Base-by-base conservation (phyloP, 1,284 basidiomycete genomes). In the Peniophora sp. region DNA sequence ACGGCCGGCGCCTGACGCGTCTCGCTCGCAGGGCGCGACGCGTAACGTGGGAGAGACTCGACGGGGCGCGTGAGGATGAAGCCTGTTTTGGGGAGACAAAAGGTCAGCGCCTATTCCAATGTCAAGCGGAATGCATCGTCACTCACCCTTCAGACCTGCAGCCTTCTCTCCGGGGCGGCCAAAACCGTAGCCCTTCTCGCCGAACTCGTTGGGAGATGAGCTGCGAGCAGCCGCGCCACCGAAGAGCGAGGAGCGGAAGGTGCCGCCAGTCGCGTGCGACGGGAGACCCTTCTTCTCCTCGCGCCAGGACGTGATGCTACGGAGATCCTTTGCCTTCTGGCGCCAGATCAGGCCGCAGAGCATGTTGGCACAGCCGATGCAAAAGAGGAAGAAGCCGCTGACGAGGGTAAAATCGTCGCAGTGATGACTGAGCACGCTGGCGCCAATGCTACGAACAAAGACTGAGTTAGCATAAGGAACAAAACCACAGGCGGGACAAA, bases 361-460 rank as follows among this genome's bases (percentile, higher is more conserved):
- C 55, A 90, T 80, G 71, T 93, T 89, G 53, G 91, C 64, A 62
- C 85, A 85, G 9, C 87, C 89, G 48, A 92, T 61, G 55, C 85
- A 74, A 68, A 92, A 92, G 50, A 92, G 76, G 69, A 92, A 80
- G 76, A 91, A 92, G 39, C 82, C 84, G 0, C 86, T 75, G 50
- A 91, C 86, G 54, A 90, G 81, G 0, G 88, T 77, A 63, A 92
- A 91, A 50, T 75, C 75, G 52, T 80, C 74, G 48, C 86, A 80
- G 55, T 81, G 82, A 63, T 90, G 88, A 0, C 86, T 88, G 49
- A 92, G 82, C 52, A 94, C 81, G 22, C 83, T 80, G 32, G 89
- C 87, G 16, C 87, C 86, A 61, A 94, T 88, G 51, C 79, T 80
- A 54, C 25, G 48, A 32, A 20, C 38, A 59, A 47, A 49, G 52